phyloP scores from a whole-genome alignment of 2,329 filamentous ascomycete genomes.

The Aotearoamyces nothofagi region DNA sequence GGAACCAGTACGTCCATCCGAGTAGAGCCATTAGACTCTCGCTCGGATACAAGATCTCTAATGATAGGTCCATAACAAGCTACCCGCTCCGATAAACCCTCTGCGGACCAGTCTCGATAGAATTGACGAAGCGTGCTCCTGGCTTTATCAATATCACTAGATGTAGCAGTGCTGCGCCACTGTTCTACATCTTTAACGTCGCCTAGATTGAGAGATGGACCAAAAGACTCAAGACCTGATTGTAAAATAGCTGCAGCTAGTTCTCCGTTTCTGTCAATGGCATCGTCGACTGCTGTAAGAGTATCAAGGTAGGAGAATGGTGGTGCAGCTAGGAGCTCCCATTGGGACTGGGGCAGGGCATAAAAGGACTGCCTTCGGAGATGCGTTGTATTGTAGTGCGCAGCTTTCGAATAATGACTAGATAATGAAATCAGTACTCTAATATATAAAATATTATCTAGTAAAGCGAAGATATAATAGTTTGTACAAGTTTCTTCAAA shows the following conservation, averaged over 20 bases:
- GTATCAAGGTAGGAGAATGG: constrained; percentile 75
- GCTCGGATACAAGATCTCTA: constrained; percentile 40
- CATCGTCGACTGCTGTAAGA: constrained; percentile 65
- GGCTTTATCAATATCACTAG: constrained; percentile 74
- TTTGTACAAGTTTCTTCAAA: too few species aligned
- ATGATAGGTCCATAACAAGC: constrained; percentile 66
- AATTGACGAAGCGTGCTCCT: constrained; percentile 86
- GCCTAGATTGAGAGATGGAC: constrained; percentile 14
- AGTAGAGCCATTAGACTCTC: constrained; percentile 10
- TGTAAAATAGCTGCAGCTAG: constrained; percentile 66
- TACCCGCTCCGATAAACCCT: constrained; percentile 59
- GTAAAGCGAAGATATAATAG: too few species aligned
- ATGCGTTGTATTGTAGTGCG: constrained; percentile 85
- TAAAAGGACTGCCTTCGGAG: constrained; percentile 87
- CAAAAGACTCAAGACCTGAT: constrained; percentile 53
- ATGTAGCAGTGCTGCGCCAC: constrained; percentile 58
- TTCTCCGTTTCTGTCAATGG: constrained; percentile 78
- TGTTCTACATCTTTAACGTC: constrained; percentile 23
- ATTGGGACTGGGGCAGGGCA: constrained; percentile 69
- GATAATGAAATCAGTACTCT: too few species aligned
- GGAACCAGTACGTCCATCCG: constrained; percentile 63
- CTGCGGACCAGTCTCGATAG: constrained; percentile 84
- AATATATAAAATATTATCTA: too few species aligned
- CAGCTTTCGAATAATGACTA: constrained; percentile 71
- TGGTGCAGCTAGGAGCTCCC: constrained; percentile 63